phyloP scores from a whole-genome alignment of 164 flowering plant genomes.

The Dillenia turbinata region DNA sequence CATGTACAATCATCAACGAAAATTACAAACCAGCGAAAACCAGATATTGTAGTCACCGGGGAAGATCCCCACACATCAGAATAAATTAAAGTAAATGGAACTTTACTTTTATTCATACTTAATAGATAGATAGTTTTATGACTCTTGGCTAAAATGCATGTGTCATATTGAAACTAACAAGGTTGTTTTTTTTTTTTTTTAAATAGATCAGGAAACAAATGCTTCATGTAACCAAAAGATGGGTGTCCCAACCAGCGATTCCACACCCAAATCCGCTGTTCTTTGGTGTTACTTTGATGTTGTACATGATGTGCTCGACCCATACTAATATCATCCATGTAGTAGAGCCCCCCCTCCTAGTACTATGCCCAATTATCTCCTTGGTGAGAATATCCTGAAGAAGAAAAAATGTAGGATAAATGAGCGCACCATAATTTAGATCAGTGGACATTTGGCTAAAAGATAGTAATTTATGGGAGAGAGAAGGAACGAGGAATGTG shows the following conservation, averaged over 20 bases:
- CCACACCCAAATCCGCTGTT: slow-evolving; percentile 3
- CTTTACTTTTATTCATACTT: background rate
- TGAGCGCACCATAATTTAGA: slow-evolving; percentile 2
- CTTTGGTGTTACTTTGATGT: background rate
- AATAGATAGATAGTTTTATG: background rate
- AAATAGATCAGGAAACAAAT: no score
- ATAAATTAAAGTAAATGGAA: background rate
- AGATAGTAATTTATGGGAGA: slow-evolving; percentile 8
- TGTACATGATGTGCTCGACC: slow-evolving; percentile 1
- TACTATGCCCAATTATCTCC: background rate
- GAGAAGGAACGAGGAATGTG: slow-evolving; percentile 8
- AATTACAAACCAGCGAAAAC: slow-evolving; percentile 2
- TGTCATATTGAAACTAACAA: no score
- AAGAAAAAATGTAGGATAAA: slow-evolving; percentile 1
- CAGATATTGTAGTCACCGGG: background rate
- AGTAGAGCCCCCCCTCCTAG: no score
- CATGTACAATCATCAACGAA: slow-evolving; percentile 9
- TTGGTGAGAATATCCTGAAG: no score
- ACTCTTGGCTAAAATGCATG: slow-evolving; percentile 1
- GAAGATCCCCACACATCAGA: no score
- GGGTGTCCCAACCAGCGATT: background rate
- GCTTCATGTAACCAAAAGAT: no score
- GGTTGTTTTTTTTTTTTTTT: no score
- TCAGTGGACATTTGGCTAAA: slow-evolving; percentile 6
- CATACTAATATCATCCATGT: slow-evolving; percentile 2